A percentile compares a stretch with the other conserved stretches of the same genome.
Evolutionary conservation across 2,329 filamentous ascomycete species (phyloP).

Genomic region (Ceratocystis cubensis): DNA sequence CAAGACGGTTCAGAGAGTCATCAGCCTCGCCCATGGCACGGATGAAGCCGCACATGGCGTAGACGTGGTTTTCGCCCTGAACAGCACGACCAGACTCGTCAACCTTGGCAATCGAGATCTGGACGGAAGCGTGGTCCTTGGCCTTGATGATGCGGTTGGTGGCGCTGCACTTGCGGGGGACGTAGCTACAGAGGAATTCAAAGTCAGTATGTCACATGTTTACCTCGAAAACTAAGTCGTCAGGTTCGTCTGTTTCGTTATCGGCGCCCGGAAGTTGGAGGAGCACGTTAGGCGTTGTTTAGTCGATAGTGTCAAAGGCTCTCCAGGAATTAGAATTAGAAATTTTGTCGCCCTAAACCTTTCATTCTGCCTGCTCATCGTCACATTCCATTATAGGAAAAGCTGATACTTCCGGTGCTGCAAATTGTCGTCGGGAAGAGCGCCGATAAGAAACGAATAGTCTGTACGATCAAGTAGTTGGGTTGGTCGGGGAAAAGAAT

Average conservation of each 20-base stretch:
- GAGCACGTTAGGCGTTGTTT: neutral
- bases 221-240: neutral
- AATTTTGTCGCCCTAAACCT: neutral
- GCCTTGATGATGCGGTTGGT: constrained; percentile 99
- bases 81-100: constrained; percentile 93
- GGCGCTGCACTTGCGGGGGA: constrained; percentile 96
- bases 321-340: neutral
- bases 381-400: neutral
- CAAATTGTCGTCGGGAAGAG: neutral
- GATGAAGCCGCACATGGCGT: constrained; percentile 95
- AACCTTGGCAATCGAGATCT: constrained; percentile 94
- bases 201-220: constrained; percentile 10
- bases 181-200: constrained; percentile 51
- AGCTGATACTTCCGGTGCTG: neutral
- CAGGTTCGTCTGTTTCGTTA: neutral
- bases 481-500: neutral
- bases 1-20: constrained; percentile 87
- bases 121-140: constrained; percentile 98
- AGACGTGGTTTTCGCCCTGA: constrained; percentile 94
- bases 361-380: neutral
- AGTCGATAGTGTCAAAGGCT: neutral
- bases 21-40: constrained; percentile 96
- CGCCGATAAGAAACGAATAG: constrained; percentile 5
- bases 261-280: neutral
- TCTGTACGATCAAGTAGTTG: neutral